Evolutionary conservation across 768 basidiomycete species (phyloP), one percentile per base, ranked within the genome.

Genomic region (Tephrocybe sp.): DNA sequence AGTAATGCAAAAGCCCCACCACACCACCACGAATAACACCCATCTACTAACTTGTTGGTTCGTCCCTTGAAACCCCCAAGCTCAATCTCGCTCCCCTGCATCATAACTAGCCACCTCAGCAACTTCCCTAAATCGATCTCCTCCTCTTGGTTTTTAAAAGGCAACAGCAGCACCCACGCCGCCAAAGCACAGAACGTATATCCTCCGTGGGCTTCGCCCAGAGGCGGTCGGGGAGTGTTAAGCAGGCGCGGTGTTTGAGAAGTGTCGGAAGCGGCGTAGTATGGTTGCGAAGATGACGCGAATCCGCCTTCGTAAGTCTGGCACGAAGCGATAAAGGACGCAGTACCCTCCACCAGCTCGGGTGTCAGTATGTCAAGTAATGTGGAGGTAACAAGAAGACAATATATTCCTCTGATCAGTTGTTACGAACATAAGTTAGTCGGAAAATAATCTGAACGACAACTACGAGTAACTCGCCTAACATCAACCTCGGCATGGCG

Each of bases 21-120:
- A 19, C 92, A 90, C 97, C 96, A 99, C 97, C 97, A 99, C n/a
- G 89, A 86, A 67, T 99, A 99, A 67, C 97, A 99, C 4, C 96
- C 97, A 60, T 99, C 97, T 0, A 99, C 96, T n/a, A 99, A 79
- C 66, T 99, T 99, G 65, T 98, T 99, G 56, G 92, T 92, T 45
- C 97, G 75, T 0, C 97, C 97, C 47, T 78, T 79, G 69, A 99
- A 98, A 2, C 97, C 97, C 3, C 94, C 96, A 8, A 93, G 74
- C 62, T 98, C 96, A 9, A 79, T 76, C 35, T 84, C 84, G 1
- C 70, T 67, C 0, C 92, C 94, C 63, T 98, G 96, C 85, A 97
- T 87, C 36, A 84, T 74, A 3, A 81, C 84, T 2, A 87, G 76
- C 94, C 94, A 98, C 4, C 95, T 71, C 30, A 91, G 60, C 9